Conservation (phyloP, 1,284 basidiomycete species). For the Ustilago vetiveriae region DNA sequence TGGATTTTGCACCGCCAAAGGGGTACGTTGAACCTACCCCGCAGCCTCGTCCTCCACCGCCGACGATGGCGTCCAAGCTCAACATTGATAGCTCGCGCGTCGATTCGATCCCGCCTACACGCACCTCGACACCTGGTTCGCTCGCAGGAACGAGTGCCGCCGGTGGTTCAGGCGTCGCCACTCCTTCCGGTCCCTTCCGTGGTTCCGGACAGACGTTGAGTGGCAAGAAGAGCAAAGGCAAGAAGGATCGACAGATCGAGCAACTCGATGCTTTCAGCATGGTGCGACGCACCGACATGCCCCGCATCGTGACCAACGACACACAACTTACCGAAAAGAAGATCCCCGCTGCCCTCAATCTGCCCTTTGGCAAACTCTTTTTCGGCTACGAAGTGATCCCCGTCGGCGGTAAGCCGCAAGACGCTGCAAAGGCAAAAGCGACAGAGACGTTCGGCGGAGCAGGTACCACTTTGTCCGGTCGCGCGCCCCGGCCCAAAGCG, state of each 20-base stretch:
- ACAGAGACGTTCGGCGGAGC: constrained; percentile 28
- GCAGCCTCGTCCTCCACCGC: constrained; percentile 77
- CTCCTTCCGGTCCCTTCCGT: constrained; percentile 50
- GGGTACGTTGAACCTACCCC: constrained; percentile 87
- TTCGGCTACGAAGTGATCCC: constrained; percentile 64
- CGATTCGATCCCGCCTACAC: constrained; percentile 64
- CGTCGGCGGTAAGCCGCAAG: constrained; percentile 48
- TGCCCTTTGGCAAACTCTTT: constrained; percentile 78
- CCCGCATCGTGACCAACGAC: constrained; percentile 84
- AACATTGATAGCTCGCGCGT: constrained; percentile 77
- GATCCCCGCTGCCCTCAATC: constrained; percentile 86
- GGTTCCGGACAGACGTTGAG: constrained; percentile 63
- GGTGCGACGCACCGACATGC: constrained; percentile 70
- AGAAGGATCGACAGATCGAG: constrained; percentile 63
- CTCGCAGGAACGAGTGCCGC: constrained; percentile 33
- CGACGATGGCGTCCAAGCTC: constrained; percentile 96
- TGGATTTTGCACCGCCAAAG: constrained; percentile 74
- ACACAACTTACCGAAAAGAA: constrained; percentile 77
- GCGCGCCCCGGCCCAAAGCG: constrained; percentile 23
- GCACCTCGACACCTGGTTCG: constrained; percentile 64
- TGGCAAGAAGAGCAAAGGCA: constrained; percentile 65
- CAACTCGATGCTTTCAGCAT: constrained; percentile 60
- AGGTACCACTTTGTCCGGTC: constrained; percentile 34
- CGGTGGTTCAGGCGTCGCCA: constrained; percentile 27
- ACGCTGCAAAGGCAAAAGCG: constrained; percentile 9